Conservation (phyloP, 2,329 filamentous ascomycete species). For the Clonostachys solani region DNA sequence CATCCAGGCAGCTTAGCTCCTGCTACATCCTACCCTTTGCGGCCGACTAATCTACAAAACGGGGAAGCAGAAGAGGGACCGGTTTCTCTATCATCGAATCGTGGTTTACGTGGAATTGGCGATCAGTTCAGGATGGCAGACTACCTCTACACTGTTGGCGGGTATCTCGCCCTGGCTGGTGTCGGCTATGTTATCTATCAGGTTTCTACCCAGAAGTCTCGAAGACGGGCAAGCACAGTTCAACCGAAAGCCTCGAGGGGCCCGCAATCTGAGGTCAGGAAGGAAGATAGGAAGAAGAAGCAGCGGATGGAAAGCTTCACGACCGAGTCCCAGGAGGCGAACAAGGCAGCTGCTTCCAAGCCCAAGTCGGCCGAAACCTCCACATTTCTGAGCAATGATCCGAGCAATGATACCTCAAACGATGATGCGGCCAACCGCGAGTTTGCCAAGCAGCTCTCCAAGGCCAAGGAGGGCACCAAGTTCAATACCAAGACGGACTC, state of each 20-base stretch:
- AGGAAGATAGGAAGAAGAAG: conserved; percentile 39
- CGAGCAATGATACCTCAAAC: conserved; percentile 37
- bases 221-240: conserved; percentile 18
- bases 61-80: no score
- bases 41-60: no score
- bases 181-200: conserved; percentile 27
- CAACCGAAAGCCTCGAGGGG: conserved; percentile 21
- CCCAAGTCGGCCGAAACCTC: conserved; percentile 14
- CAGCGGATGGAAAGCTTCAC: conserved; percentile 37
- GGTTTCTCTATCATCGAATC: no score
- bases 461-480: conserved; percentile 65
- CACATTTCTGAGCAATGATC: conserved; percentile 17
- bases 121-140: no score
- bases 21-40: no score
- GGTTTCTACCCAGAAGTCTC: conserved; percentile 24
- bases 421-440: conserved; percentile 67
- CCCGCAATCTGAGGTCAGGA: conserved; percentile 23
- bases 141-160: conserved; percentile 27
- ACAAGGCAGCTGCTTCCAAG: conserved; percentile 28
- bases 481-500: conserved; percentile 47
- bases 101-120: no score
- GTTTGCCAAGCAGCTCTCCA: conserved; percentile 71
- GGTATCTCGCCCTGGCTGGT: conserved; percentile 28
- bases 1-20: no score
- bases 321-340: conserved; percentile 25